Conservation (phyloP, 441 rosid species). For the Dalechampia spathulata region DNA sequence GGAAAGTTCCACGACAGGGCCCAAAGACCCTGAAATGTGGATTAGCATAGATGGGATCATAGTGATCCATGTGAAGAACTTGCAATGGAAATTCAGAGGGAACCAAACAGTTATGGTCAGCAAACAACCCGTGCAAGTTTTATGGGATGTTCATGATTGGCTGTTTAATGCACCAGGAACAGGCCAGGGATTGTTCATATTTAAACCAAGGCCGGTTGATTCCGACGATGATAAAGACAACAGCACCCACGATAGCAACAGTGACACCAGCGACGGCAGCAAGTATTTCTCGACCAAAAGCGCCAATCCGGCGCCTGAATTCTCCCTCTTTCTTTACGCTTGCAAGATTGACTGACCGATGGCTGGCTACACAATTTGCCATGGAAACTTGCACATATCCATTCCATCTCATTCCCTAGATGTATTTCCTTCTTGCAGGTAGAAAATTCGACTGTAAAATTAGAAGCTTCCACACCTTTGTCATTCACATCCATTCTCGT, state of each 20-base stretch:
- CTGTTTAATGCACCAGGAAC: constrained; percentile 14
- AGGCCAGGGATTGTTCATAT: constrained; percentile 25
- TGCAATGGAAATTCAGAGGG: too few relatives aligned
- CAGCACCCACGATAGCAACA: not conserved
- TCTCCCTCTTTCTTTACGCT: constrained; percentile 25
- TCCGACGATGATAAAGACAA: constrained; percentile 19
- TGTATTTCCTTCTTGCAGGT: too few relatives aligned
- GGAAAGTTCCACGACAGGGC: constrained; percentile 22
- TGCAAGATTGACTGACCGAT: constrained; percentile 29
- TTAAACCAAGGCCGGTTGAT: constrained; percentile 22
- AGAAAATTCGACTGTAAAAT: too few relatives aligned
- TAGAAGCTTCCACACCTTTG: too few relatives aligned
- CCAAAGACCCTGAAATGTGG: constrained; percentile 33
- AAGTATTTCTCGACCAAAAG: constrained; percentile 22
- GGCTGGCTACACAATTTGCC: too few relatives aligned
- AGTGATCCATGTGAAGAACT: constrained; percentile 24
- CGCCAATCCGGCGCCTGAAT: constrained; percentile 8
- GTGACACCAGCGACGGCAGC: constrained; percentile 19
- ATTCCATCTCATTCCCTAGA: too few relatives aligned
- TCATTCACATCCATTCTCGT: too few relatives aligned
- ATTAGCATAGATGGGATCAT: constrained; percentile 28
- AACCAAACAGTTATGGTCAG: constrained; percentile 24
- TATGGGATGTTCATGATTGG: constrained; percentile 35
- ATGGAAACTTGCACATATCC: too few relatives aligned
- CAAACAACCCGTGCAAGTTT: constrained; percentile 24